Base-by-base conservation (phyloP, 2,329 filamentous ascomycete species). In the Pseudophaeomoniella oleicola region DNA sequence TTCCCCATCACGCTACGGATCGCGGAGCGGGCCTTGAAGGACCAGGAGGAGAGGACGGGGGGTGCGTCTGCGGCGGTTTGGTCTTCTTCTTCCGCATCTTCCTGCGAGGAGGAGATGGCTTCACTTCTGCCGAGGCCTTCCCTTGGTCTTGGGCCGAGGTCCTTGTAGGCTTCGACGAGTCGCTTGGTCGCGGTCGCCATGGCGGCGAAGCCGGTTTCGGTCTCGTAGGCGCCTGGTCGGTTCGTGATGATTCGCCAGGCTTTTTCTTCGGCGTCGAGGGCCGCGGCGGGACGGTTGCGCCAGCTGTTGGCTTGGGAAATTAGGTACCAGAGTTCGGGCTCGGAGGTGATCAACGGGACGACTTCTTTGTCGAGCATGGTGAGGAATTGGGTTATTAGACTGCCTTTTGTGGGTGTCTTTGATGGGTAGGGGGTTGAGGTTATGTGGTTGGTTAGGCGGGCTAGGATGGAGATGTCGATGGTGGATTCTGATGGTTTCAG, bases 251-350 rank as follows among this genome's bases (percentile, higher is more conserved):
- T 75, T 2, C 90, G 72, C 87, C 88, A 98, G 0, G 80, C 84
- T 52, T 88, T 87, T 59, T 96, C 90, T 18, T 87, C 75, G 1
- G 83, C 84, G 4, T 86, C 81, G 2, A 96, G 66, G 3, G 87
- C 83, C 2, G 76, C 77, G 0, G 63, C 59, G 2, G 79, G 81
- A 37, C 82, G 79, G 2, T 72, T 60, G 5, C 76, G 71, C 75
- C 85, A 94, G 11, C 78, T 65, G 3, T 83, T 75, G 12, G 92
- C 64, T 4, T 76, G 74, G 0, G 78, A 70, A 0, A 92, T 66
- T 0, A 92, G 61, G 2, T 71, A 66, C 85, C 87, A 96, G 1
- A 94, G 72, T 16, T 77, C 71, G 0, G 78, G 71, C 2, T 82
- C 78, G 16, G 70, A 66, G 0, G 90, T 98, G 52, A 96, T 92